Percentiles rank a stretch among this genome's conserved stretches.
phyloP scores from a whole-genome alignment of 768 basidiomycete genomes.

The Dioszegia hungarica region DNA sequence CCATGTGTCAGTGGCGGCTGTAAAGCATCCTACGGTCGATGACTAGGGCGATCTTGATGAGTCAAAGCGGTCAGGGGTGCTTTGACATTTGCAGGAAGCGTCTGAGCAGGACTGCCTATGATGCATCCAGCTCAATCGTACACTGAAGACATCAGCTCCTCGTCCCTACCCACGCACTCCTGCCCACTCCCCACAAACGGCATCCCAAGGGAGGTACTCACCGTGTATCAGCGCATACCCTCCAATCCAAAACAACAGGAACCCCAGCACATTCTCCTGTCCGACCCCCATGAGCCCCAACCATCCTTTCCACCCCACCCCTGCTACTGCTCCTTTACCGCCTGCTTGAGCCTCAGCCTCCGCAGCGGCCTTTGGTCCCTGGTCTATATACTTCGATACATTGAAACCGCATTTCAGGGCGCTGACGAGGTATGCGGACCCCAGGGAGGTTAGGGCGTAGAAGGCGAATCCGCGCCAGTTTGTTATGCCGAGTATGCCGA shows the following conservation, averaged over 20 bases:
- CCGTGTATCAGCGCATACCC: conserved; percentile 61
- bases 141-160: not conserved
- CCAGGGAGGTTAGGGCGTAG: conserved; percentile 64
- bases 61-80: too few species aligned
- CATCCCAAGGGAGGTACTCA: too few species aligned
- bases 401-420: conserved; percentile 65
- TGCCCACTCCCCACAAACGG: too few species aligned
- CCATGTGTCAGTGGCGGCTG: too few species aligned
- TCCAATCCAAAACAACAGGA: conserved; percentile 87
- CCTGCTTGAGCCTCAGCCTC: conserved; percentile 6
- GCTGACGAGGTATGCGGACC: conserved; percentile 64
- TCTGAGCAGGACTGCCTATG: too few species aligned
- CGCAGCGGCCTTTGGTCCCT: not conserved
- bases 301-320: conserved; percentile 52
- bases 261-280: conserved; percentile 85
- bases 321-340: too few species aligned
- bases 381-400: conserved; percentile 33
- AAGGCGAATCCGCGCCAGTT: conserved; percentile 77
- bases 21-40: too few species aligned
- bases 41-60: too few species aligned
- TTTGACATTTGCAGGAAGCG: too few species aligned
- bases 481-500: conserved; percentile 82
- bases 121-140: not conserved
- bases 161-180: too few species aligned
- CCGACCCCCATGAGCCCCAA: conserved; percentile 66